phyloP scores from a whole-genome alignment of 2,329 filamentous ascomycete genomes.

The Phaeomoniella chlamydospora region DNA sequence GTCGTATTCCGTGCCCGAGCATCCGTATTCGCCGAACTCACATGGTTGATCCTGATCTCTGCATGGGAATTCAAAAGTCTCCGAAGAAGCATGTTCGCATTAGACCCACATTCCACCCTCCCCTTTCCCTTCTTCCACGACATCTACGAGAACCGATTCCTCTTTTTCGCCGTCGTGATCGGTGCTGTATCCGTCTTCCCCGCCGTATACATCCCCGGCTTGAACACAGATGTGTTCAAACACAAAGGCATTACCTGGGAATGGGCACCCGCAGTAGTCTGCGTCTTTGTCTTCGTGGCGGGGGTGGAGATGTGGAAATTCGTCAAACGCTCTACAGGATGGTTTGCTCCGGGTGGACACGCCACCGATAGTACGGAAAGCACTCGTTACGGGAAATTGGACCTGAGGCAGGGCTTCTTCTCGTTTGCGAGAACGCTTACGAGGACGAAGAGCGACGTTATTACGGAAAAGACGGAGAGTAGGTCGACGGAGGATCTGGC shows the following conservation, averaged over 20 bases:
- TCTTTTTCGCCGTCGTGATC: conserved; percentile 49
- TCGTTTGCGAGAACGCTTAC: background rate
- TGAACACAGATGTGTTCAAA: conserved; percentile 51
- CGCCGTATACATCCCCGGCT: conserved; percentile 50
- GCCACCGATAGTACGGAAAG: background rate
- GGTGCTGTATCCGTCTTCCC: conserved; percentile 42
- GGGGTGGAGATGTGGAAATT: conserved; percentile 54
- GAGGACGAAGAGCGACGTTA: background rate
- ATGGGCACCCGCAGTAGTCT: conserved; percentile 52
- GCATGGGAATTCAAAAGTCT: conserved; percentile 68
- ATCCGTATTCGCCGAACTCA: conserved; percentile 59
- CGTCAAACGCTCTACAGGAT: conserved; percentile 27
- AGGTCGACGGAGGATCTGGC: no score
- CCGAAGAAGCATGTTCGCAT: conserved; percentile 58
- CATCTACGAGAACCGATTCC: conserved; percentile 56
- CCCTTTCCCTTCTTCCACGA: conserved; percentile 49
- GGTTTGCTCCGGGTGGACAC: background rate
- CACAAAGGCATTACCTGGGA: conserved; percentile 53
- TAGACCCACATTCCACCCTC: conserved; percentile 42
- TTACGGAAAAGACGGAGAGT: no score
- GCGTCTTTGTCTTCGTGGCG: conserved; percentile 42
- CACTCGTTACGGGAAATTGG: no score
- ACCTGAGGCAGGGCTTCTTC: background rate
- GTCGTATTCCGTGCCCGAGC: conserved; percentile 54
- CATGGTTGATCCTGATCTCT: conserved; percentile 60